Conservation (phyloP, 2,329 filamentous ascomycete genomes). For the Epichloe gansuensis region DNA sequence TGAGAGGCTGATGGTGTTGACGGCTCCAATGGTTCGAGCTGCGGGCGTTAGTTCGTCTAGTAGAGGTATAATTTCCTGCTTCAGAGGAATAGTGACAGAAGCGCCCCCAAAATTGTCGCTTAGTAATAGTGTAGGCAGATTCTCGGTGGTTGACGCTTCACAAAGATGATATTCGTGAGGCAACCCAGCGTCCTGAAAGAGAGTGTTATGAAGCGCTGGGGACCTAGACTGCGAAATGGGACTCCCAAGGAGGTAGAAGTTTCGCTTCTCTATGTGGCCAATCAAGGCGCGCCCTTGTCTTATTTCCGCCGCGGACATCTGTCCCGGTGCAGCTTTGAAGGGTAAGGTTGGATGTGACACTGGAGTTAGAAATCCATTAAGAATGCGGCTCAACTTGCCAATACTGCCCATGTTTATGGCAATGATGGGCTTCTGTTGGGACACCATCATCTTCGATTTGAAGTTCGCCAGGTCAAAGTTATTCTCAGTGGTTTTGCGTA, state of each 20-base stretch:
- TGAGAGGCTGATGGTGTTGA: conserved; percentile 79
- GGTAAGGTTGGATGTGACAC: conserved; percentile 85
- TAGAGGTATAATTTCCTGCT: conserved; percentile 72
- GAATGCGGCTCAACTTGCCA: conserved; percentile 79
- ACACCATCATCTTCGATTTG: conserved; percentile 59
- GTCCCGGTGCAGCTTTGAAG: conserved; percentile 86
- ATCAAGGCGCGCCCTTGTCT: conserved; percentile 65
- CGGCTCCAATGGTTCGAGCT: conserved; percentile 73
- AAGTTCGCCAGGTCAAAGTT: conserved; percentile 80
- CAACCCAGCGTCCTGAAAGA: conserved; percentile 66
- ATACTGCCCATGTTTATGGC: conserved; percentile 87
- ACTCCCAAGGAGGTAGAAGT: conserved; percentile 80
- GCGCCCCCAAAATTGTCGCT: conserved; percentile 75
- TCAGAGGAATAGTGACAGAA: conserved; percentile 91
- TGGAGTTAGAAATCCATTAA: conserved; percentile 89
- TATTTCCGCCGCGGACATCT: conserved; percentile 84
- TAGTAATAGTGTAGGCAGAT: conserved; percentile 54
- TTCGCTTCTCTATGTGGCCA: conserved; percentile 61
- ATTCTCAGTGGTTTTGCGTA: conserved; percentile 64
- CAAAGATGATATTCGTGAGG: conserved; percentile 69
- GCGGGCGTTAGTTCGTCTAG: conserved; percentile 72
- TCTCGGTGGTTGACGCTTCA: conserved; percentile 56
- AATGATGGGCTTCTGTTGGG: conserved; percentile 75
- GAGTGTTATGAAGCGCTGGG: conserved; percentile 76
- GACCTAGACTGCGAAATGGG: conserved; percentile 76